phyloP scores from a whole-genome alignment of 257 asterid genomes.

The Nicotiana benthamiana region DNA sequence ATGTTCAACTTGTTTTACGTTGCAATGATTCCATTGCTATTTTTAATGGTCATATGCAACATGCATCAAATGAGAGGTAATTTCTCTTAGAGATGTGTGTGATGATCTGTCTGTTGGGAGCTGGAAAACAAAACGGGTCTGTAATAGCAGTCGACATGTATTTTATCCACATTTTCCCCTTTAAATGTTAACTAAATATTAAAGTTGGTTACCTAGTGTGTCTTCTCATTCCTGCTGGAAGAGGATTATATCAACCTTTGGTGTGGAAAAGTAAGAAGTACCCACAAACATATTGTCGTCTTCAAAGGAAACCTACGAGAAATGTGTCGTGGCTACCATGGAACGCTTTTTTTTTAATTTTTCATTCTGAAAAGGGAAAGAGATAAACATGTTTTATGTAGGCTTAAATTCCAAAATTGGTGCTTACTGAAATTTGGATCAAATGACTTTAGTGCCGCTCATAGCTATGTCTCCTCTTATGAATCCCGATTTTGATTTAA shows the following conservation, averaged over 20 bases:
- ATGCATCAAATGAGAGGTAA: background rate
- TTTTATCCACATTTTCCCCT: background rate
- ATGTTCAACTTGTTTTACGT: background rate
- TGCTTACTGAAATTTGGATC: too few relatives aligned
- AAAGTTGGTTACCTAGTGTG: background rate
- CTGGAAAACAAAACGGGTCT: background rate
- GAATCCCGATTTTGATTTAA: too few relatives aligned
- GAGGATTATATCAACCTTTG: background rate
- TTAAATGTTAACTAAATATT: background rate
- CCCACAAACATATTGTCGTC: too few relatives aligned
- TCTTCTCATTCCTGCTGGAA: background rate
- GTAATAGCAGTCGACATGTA: background rate
- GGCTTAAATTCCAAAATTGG: too few relatives aligned
- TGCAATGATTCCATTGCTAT: background rate
- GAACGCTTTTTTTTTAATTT: too few relatives aligned
- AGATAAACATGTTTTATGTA: too few relatives aligned
- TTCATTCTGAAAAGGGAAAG: too few relatives aligned
- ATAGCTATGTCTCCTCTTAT: too few relatives aligned
- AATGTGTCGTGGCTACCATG: too few relatives aligned
- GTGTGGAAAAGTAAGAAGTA: too few relatives aligned
- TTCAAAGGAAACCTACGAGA: background rate
- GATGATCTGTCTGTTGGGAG: background rate
- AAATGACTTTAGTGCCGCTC: too few relatives aligned
- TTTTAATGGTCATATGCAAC: background rate
- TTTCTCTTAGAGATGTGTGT: background rate